These are phyloP conservation scores for Rusavskia elegans DNA, from an alignment of 495 filamentous ascomycete species.

Conservation along the genomic window DNA sequence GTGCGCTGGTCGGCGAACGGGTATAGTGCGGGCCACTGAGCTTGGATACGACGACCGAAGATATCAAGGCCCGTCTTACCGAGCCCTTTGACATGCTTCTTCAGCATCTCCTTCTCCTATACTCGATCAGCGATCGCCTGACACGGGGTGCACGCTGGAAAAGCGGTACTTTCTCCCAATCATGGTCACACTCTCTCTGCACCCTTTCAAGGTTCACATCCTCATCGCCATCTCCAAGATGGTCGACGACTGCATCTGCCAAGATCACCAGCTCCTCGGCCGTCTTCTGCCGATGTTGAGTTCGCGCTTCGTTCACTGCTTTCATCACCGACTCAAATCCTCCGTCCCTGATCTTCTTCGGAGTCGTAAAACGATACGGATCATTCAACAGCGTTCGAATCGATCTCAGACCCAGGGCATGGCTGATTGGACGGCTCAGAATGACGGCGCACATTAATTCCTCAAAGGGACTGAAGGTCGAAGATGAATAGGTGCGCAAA, in stretches of 20 bases:
- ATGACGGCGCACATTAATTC: conserved; percentile 19
- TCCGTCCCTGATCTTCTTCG: conserved; percentile 12
- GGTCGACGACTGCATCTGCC: conserved; percentile 1
- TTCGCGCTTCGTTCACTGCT: conserved; percentile 11
- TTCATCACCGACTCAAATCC: conserved; percentile 10
- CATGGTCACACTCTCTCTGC: conserved; percentile 4
- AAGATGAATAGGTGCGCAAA: conserved; percentile 11
- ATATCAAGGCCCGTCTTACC: conserved; percentile 20
- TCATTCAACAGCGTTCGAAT: conserved; percentile 21
- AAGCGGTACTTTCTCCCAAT: conserved; percentile 1
- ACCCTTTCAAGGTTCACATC: conserved; percentile 5
- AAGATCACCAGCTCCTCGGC: conserved; percentile 10
- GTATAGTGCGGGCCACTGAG: conserved; percentile 14
- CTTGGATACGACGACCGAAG: conserved; percentile 18
- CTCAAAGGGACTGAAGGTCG: conserved; percentile 17
- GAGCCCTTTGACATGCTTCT: conserved; percentile 16
- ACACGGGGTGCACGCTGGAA: not conserved
- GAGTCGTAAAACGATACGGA: conserved; percentile 15
- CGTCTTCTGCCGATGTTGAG: conserved; percentile 16
- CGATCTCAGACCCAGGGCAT: conserved; percentile 17
- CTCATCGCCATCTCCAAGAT: conserved; percentile 6
- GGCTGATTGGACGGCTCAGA: conserved; percentile 19
- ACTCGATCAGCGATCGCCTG: not conserved
- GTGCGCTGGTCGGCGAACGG: conserved; percentile 20
- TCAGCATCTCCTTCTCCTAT: conserved; percentile 9